Evolutionary conservation across 192 early-diverging fungal species (phyloP), one percentile per base, ranked within the genome.

Genomic region (Oehlia diaphana): DNA sequence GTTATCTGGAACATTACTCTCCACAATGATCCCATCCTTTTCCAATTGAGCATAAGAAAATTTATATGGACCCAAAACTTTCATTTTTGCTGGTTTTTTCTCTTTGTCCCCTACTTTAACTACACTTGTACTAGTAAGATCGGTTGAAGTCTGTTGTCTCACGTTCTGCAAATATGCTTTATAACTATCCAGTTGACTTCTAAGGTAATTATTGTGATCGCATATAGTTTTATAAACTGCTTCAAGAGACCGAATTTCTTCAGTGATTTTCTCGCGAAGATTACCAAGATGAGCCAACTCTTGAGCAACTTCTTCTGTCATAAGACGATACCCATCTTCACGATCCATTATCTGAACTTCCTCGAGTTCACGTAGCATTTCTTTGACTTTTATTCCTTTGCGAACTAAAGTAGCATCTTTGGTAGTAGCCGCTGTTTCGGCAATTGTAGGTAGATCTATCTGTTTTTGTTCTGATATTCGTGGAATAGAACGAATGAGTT

Each of bases 111-210:
- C 85, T 0, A 91, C 90, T 50, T 91, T 91, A 28, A 92, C 92
- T 35, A 93, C 90, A 81, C 87, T 83, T 16, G 84, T 72, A 33
- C 74, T 74, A 42, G 68, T 77, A 69, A 63, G 68, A 7, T 83
- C 85, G 7, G 80, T 83, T 37, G 87, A 91, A 81, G 89, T 91
- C 84, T 97, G 92, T 74, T 92, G 91, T 53, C 97, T 92, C 63
- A 98, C 97, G 75, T 98, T 98, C 81, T 95, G 92, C 49, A 98
- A 83, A 72, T 98, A 98, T 8, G 95, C 94, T 87, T 96, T 96
- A 88, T 98, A 98, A 31, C 90, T 91, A 77, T 98, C 97, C 64
- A 98, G 86, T 87, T 98, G 97, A 63, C 91, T 89, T 63, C 91
- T 82, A 63, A 96, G 84, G 73, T 96, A 98, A 77, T 95, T 94